Base-by-base conservation (phyloP, 495 filamentous ascomycete genomes). In the Hyaloscypha variabilis region DNA sequence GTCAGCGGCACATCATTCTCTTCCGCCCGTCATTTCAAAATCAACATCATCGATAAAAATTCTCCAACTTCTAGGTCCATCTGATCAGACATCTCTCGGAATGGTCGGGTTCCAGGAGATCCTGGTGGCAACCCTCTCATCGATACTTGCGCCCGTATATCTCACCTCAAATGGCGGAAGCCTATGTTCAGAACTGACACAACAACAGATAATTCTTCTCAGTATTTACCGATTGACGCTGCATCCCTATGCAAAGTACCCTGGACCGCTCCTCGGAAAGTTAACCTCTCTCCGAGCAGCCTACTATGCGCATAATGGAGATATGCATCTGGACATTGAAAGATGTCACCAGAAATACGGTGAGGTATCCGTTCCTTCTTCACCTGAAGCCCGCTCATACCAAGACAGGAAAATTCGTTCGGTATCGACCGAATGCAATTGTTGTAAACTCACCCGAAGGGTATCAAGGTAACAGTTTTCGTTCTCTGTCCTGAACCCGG, bases 171-270 rank as follows among this genome's bases (percentile, higher is more conserved):
- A 36, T 17, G 11, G 0, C 14, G 4, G 13, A 46, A 46, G 0
- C 13, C 17, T 46, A 3, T 3, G 17, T 3, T 17, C 13, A 17
- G 11, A 58, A 58, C 60, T 71, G 23, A 51, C 58, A 17, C 58
- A 23, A 8, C 17, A 11, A 46, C 58, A 60, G 58, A 49, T 60
- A 21, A 49, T 55, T 19, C 19, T 60, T 13, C 30, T 42, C 4
- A 49, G 58, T 8, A 52, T 75, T 3, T 79, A 81, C 42, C 72
- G 63, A 21, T 13, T 79, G 23, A 76, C 67, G 31, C 73, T 79
- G 50, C 77, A 80, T 53, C 78, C 79, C 0, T 63, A 77, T 1
- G 66, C 76, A 8, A 75, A 75, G 58, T 77, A 78, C 59, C 79
- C 78, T 1, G 79, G 78, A 4, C 78, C 79, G n/a, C 69, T 72